Evolutionary conservation across 768 basidiomycete species (phyloP).

Genomic region (Chalciporus pseudorubinellus): DNA sequence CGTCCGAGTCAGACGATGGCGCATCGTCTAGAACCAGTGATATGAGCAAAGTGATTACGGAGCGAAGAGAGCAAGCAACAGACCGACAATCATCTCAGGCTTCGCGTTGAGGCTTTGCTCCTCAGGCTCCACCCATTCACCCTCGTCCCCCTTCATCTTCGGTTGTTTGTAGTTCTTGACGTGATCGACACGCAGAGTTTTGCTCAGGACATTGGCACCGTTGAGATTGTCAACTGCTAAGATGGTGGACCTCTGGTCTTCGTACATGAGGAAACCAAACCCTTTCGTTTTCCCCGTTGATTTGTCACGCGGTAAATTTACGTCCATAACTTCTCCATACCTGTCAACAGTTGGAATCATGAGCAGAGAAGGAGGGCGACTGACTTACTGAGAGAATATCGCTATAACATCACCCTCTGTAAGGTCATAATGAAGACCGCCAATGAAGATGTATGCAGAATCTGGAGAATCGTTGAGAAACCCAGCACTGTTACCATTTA

Average conservation of each 20-base stretch:
- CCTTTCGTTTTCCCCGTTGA: conserved; percentile 87
- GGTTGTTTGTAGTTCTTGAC: conserved; percentile 91
- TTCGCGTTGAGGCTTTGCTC: conserved; percentile 85
- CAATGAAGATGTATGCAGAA: conserved; percentile 93
- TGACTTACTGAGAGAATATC: conserved; percentile 92
- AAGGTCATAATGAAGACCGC: conserved; percentile 82
- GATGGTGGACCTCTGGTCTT: conserved; percentile 94
- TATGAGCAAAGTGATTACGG: conserved; percentile 2
- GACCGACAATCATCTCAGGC: conserved; percentile 68
- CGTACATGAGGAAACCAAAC: conserved; percentile 98
- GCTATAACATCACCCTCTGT: conserved; percentile 98
- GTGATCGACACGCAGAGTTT: conserved; percentile 89
- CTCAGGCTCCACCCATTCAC: conserved; percentile 83
- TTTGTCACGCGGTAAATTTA: conserved; percentile 94
- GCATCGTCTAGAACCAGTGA: conserved; percentile 41
- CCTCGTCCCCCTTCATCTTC: conserved; percentile 71
- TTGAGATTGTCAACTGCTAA: conserved; percentile 99
- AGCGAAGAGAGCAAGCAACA: conserved; percentile 16
- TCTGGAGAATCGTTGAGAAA: conserved; percentile 43
- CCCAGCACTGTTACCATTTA: background rate
- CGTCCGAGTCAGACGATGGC: conserved; percentile 63
- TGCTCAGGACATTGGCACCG: conserved; percentile 83
- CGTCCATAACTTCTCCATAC: conserved; percentile 94
- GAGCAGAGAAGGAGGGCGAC: background rate
- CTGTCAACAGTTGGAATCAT: conserved; percentile 38